A percentile compares a stretch with the other conserved stretches of the same genome.
phyloP scores from a whole-genome alignment of 495 filamentous ascomycete genomes.

The Annulohypoxylon nitens region DNA sequence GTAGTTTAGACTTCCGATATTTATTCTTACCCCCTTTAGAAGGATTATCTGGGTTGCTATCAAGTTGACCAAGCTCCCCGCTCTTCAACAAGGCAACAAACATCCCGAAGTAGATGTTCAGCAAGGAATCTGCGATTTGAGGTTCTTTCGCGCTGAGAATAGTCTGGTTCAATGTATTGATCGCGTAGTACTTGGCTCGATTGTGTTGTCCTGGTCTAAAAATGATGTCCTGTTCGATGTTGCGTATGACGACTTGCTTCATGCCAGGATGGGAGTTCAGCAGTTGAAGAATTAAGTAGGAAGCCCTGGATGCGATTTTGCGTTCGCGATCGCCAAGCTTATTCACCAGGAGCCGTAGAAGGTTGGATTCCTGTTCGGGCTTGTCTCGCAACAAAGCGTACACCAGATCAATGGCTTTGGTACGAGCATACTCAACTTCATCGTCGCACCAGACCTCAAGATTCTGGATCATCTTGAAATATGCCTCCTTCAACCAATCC shows the following conservation, averaged over 20 bases:
- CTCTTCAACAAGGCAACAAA: constrained; percentile 83
- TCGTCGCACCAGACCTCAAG: constrained; percentile 93
- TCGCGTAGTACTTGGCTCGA: constrained; percentile 93
- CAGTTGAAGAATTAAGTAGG: constrained; percentile 91
- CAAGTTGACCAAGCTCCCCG: constrained; percentile 52
- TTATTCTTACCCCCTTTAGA: constrained; percentile 46
- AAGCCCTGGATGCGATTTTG: constrained; percentile 93
- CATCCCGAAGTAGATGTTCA: constrained; percentile 89
- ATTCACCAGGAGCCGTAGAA: constrained; percentile 91
- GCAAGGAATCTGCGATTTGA: constrained; percentile 80
- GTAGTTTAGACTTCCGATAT: constrained; percentile 44
- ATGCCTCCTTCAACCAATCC: constrained; percentile 91
- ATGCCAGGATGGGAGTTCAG: constrained; percentile 89
- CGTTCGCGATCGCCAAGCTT: constrained; percentile 94
- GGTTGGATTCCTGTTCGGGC: constrained; percentile 96
- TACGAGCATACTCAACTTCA: constrained; percentile 91
- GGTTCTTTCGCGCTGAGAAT: constrained; percentile 87
- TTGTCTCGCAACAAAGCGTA: constrained; percentile 93
- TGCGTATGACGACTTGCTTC: constrained; percentile 86
- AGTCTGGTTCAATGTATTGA: constrained; percentile 97
- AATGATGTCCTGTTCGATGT: constrained; percentile 87
- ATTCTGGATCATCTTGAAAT: constrained; percentile 90
- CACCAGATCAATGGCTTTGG: constrained; percentile 86
- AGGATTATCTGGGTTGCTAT: constrained; percentile 36
- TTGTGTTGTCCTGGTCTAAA: constrained; percentile 87